Evolutionary conservation across 2,329 filamentous ascomycete genomes (phyloP), one percentile per base, ranked within the genome.

Genomic region (Ascochyta clinopodiicola): DNA sequence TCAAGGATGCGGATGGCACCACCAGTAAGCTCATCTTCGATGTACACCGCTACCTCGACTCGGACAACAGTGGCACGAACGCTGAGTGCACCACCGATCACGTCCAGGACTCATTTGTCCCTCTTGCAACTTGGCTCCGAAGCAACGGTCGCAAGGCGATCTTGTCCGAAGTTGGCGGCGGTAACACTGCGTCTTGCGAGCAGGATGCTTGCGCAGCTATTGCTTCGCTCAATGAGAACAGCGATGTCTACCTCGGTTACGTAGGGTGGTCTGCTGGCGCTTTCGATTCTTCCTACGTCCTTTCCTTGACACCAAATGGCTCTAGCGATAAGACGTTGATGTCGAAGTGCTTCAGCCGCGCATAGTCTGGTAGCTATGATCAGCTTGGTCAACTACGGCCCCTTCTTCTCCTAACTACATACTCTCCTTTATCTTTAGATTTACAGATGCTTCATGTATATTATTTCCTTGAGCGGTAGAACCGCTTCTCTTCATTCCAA

Each of bases 1-100:
- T 89, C 27, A 84, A 75, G 43, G 88, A 89, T 66, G 83, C 81
- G 0, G 85, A 88, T 61, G 84, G 84, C 2, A 77, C 74, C n/a
- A 84, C 77, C 1, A 79, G 81, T 47, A 80, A 81, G 46, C 73
- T 89, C n/a, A 72, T 78, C 65, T 77, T 78, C 60, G 76, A 79
- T 38, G 73, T 78, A 2, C 76, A 79, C 67, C 68, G 75, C 45
- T 79, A 79, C 59, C 70, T 78, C 13, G 77, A 79, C 58, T 65
- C 61, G 9, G 76, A 78, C 63, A 70, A 70, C 61, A 70, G 64
- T n/a, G 77, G 77, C 22, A 77, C 74, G 1, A 62, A 72, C 59
- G 54, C 63, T 1, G 63, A 66, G 36, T 66, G 63, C 43, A 54
- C 56, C 6, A 64, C 55, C 36, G 54, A 74, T 55, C 70, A 71